Evolutionary conservation across 1,284 basidiomycete species (phyloP).

Genomic region (Rhodotorula glutinis): DNA sequence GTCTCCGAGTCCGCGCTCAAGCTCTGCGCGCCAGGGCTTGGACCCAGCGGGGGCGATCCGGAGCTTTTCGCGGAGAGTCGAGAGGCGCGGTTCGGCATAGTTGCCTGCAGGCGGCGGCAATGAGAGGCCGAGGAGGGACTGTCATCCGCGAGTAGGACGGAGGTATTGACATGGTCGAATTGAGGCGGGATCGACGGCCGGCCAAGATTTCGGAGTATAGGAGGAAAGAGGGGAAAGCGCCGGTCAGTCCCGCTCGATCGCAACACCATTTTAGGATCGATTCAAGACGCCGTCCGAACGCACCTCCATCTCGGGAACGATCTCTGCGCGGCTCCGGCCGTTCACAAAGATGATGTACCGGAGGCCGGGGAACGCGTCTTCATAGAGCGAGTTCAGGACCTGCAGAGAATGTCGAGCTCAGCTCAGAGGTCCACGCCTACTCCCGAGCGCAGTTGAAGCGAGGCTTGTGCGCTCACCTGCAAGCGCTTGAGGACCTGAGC

Average conservation of each 20-base stretch:
- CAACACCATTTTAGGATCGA: no score
- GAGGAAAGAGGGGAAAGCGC: background rate
- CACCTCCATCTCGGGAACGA: conserved; percentile 73
- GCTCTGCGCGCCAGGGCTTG: conserved; percentile 60
- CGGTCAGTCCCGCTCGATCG: background rate
- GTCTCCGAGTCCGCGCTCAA: conserved; percentile 67
- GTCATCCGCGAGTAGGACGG: background rate
- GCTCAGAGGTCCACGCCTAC: no score
- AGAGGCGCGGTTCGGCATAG: conserved; percentile 49
- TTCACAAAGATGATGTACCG: conserved; percentile 89
- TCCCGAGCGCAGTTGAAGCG: no score
- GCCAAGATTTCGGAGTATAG: background rate
- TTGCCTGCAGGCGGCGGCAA: conserved; percentile 45
- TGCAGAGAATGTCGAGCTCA: no score
- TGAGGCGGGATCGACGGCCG: background rate
- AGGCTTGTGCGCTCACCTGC: conserved; percentile 40
- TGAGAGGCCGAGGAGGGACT: conserved; percentile 52
- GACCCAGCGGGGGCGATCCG: conserved; percentile 39
- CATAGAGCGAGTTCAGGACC: conserved; percentile 70
- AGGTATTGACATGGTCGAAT: background rate
- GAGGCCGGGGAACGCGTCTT: conserved; percentile 66
- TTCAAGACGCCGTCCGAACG: background rate
- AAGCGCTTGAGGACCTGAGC: conserved; percentile 40
- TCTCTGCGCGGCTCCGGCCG: conserved; percentile 65
- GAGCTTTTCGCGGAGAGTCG: conserved; percentile 46